Conservation (phyloP, 2,329 filamentous ascomycete genomes). For the Myriosclerotinia scirpicola region DNA sequence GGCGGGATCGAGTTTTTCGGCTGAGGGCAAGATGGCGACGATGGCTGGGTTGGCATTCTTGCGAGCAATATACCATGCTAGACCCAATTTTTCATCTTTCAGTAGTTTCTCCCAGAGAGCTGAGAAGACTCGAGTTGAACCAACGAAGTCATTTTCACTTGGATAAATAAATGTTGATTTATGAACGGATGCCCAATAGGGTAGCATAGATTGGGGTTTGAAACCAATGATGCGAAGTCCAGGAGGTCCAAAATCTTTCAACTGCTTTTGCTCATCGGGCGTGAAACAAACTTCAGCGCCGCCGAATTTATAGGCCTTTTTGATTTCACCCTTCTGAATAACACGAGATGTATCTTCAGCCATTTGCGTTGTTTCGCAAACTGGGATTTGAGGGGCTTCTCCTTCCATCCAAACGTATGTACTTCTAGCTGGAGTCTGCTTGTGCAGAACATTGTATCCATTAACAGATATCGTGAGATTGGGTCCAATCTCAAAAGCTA, state of each 20-base stretch:
- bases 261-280: conserved; percentile 74
- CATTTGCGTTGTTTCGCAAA: conserved; percentile 70
- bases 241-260: conserved; percentile 79
- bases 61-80: conserved; percentile 88
- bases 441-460: conserved; percentile 86
- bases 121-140: conserved; percentile 89
- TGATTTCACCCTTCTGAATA: conserved; percentile 78
- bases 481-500: conserved; percentile 86
- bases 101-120: conserved; percentile 86
- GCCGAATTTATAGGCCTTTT: conserved; percentile 94
- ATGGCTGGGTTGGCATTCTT: conserved; percentile 76
- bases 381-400: conserved; percentile 79
- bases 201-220: conserved; percentile 74
- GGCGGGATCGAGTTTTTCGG: conserved; percentile 62
- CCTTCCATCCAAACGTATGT: conserved; percentile 87
- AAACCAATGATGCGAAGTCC: conserved; percentile 90
- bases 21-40: conserved; percentile 78
- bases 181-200: conserved; percentile 80
- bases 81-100: conserved; percentile 73
- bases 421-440: conserved; percentile 75
- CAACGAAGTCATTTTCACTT: conserved; percentile 83
- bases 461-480: conserved; percentile 85
- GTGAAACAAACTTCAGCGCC: conserved; percentile 86
- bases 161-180: conserved; percentile 93
- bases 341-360: conserved; percentile 75